Evolutionary conservation across 345 rosid species (phyloP), one percentile per base, ranked within the genome.

Genomic region (Cardamine chenopodiifolia): DNA sequence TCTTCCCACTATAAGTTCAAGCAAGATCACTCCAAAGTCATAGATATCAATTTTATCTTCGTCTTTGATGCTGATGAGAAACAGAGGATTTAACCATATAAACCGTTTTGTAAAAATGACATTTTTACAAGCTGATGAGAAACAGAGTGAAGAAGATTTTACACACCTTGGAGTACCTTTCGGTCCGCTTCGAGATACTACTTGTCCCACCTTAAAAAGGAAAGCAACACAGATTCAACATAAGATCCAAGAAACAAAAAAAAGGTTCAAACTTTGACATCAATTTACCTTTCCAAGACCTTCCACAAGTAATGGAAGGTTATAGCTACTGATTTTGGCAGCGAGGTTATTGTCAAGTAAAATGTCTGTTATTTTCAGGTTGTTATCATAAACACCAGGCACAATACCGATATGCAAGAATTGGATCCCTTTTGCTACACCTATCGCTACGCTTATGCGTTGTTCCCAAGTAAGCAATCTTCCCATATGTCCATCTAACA

Each of bases 401-500:
- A 94, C 89, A 18, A 90, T 87, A 70, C 96, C 96, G 0, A 97
- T 87, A 81, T 94, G 98, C 86, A 94, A 78, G 82, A 90, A 94
- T 58, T 91, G 93, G 64, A 91, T 85, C 22, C 98, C 97, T 81
- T 83, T 92, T 4, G 96, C 97, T 26, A 90, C 87, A 47, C 98
- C 98, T n/a, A 90, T 82, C 6, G 87, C 90, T 66, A 96, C 94
- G 19, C 89, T 79, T 75, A 88, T 87, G 62, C 98, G 91, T 71
- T 92, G 97, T 45, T 88, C 73, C 97, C 94, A 95, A 17, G 87
- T 82, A 29, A 90, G 89, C 31, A 81, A 76, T 67, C 80, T 80
- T 66, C 77, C 75, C 45, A 68, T 73, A 34, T 60, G 72, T 18
- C 79, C 84, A 67, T 81, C 97, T 95, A 87, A 64, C 65, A 71